Evolutionary conservation across 1,284 basidiomycete species (phyloP).

Genomic region (Porodaedalea pini): DNA sequence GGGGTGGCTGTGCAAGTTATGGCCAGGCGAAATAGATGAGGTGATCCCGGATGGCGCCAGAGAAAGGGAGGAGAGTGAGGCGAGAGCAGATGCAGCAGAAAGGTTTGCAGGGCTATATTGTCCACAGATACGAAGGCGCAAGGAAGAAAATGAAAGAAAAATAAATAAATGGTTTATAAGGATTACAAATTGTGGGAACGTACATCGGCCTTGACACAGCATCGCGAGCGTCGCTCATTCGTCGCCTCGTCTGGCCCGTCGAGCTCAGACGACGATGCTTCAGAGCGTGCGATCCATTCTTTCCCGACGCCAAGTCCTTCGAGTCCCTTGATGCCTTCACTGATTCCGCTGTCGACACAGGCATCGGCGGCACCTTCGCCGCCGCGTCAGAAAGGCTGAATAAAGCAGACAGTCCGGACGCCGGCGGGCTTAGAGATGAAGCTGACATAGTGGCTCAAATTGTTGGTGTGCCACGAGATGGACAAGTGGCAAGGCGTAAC

Average conservation of each 20-base stretch:
- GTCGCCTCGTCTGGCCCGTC: constrained; percentile 59
- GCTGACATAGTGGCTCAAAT: background rate
- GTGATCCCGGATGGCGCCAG: constrained; percentile 46
- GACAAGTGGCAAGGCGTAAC: background rate
- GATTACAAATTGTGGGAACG: constrained; percentile 34
- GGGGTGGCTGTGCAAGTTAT: constrained; percentile 26
- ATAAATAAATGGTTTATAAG: constrained; percentile 11
- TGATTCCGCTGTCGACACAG: background rate
- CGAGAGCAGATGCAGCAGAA: constrained; percentile 43
- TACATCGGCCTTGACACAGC: constrained; percentile 68
- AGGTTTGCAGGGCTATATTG: constrained; percentile 40
- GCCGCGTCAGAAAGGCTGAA: constrained; percentile 21
- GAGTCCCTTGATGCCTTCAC: constrained; percentile 4
- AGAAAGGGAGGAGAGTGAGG: constrained; percentile 41
- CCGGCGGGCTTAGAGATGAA: background rate
- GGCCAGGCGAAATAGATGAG: constrained; percentile 20
- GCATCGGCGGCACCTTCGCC: constrained; percentile 20
- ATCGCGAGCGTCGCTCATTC: constrained; percentile 72
- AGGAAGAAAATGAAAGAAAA: constrained; percentile 4
- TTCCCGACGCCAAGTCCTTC: constrained; percentile 16
- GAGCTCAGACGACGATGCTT: constrained; percentile 67
- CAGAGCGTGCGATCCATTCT: constrained; percentile 24
- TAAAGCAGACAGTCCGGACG: constrained; percentile 20
- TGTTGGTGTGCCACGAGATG: background rate
- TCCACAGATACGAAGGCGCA: background rate